phyloP scores from a whole-genome alignment of 2,329 filamentous ascomycete species.

The Endoconidiophora polonica region DNA sequence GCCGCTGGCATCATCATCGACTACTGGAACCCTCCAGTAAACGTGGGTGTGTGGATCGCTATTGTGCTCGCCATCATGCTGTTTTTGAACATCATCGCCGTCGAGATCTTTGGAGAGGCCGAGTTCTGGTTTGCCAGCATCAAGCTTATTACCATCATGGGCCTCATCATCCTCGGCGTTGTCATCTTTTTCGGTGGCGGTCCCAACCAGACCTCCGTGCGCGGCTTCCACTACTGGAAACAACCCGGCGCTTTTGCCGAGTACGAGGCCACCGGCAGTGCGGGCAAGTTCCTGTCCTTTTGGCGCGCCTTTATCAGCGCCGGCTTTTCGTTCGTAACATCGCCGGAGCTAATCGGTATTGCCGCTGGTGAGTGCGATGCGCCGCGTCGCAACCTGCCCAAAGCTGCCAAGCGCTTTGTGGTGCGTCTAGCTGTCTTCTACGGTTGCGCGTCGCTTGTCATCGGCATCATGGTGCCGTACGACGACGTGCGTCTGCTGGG shows the following conservation, averaged over 20 bases:
- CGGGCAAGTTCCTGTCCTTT: constrained; percentile 40
- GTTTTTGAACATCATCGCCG: constrained; percentile 38
- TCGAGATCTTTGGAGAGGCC: constrained; percentile 41
- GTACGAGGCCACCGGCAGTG: constrained; percentile 28
- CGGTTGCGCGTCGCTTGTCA: constrained; percentile 41
- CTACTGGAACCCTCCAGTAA: constrained; percentile 39
- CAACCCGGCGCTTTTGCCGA: constrained; percentile 28
- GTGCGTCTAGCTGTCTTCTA: constrained; percentile 48
- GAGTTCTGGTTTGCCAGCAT: constrained; percentile 45
- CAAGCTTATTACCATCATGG: constrained; percentile 42
- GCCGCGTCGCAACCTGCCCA: constrained; percentile 49
- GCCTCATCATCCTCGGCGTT: constrained; percentile 37
- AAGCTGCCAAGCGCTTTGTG: constrained; percentile 44
- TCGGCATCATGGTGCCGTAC: constrained; percentile 47
- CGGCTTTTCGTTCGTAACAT: constrained; percentile 45
- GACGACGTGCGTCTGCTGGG: constrained; percentile 44
- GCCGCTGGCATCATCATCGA: constrained; percentile 41
- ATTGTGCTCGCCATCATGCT: constrained; percentile 38
- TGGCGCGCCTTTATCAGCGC: constrained; percentile 41
- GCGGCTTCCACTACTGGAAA: constrained; percentile 26
- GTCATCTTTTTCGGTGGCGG: constrained; percentile 40
- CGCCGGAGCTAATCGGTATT: constrained; percentile 45
- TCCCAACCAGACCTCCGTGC: constrained; percentile 31
- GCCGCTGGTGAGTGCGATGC: constrained; percentile 49
- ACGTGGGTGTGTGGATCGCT: constrained; percentile 41